Percentiles rank a stretch among this genome's conserved stretches.
Evolutionary conservation across 805 yeast species (phyloP).

Genomic region (Sugiyamaella lignohabitans): DNA sequence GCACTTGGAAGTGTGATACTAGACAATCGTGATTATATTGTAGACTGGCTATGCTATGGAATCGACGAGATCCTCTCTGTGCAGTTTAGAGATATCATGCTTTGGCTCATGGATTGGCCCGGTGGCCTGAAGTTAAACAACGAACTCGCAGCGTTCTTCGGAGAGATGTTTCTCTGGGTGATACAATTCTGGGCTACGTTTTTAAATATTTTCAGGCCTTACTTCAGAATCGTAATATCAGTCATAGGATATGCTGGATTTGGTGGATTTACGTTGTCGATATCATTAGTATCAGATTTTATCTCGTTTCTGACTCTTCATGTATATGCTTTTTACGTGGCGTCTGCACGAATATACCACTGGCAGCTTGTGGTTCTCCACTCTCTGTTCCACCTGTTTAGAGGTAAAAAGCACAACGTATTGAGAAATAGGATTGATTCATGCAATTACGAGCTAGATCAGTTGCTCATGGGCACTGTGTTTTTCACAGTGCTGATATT

Average conservation of each 20-base stretch:
- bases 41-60: slow-evolving; percentile 25
- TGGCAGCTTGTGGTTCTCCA: slow-evolving; percentile 63
- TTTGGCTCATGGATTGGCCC: slow-evolving; percentile 82
- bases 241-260: slow-evolving; percentile 38
- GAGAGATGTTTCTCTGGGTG: slow-evolving; percentile 83
- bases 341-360: slow-evolving; percentile 70
- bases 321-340: slow-evolving; percentile 66
- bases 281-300: slow-evolving; percentile 62
- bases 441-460: slow-evolving; percentile 78
- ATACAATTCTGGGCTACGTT: slow-evolving; percentile 53
- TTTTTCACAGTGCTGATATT: slow-evolving; percentile 74
- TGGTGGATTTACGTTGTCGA: slow-evolving; percentile 62
- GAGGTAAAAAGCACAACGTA: slow-evolving; percentile 83
- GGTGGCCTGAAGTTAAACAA: slow-evolving; percentile 89
- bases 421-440: slow-evolving; percentile 81
- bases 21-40: slow-evolving; percentile 31
- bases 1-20: slow-evolving; percentile 45
- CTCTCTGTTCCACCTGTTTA: slow-evolving; percentile 75
- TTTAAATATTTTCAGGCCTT: slow-evolving; percentile 26
- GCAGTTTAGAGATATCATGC: slow-evolving; percentile 44
- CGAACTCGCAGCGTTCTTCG: slow-evolving; percentile 78
- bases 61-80: slow-evolving; percentile 40
- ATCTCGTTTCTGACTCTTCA: slow-evolving; percentile 61
- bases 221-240: slow-evolving; percentile 29
- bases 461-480: slow-evolving; percentile 79